Conservation (phyloP, 169 alveolate genomes). For the Plasmodium berghei region DNA sequence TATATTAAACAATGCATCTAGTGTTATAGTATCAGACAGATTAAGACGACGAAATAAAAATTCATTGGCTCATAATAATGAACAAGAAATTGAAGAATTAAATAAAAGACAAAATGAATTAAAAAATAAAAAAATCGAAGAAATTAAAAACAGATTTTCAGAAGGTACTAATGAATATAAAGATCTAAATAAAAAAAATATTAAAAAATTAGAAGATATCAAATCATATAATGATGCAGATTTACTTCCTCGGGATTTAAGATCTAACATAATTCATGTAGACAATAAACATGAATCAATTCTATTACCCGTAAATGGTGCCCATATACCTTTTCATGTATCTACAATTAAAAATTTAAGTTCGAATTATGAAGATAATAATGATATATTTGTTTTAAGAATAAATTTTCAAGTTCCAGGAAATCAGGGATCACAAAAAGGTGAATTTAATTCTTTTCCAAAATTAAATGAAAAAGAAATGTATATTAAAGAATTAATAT, state of each 20-base stretch:
- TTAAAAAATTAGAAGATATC: constrained; percentile 89
- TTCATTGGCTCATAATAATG: constrained; percentile 80
- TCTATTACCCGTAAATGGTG: constrained; percentile 91
- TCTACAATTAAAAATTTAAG: constrained; percentile 93
- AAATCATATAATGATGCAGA: constrained; percentile 87
- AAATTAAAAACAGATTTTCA: constrained; percentile 87
- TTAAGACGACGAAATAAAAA: constrained; percentile 81
- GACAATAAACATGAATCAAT: constrained; percentile 90
- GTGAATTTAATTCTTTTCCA: constrained; percentile 88
- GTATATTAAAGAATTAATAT: constrained; percentile 94
- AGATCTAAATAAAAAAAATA: constrained; percentile 84
- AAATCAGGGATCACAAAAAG: constrained; percentile 88
- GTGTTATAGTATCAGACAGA: constrained; percentile 84
- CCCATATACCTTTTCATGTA: constrained; percentile 93
- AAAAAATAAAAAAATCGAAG: constrained; percentile 88
- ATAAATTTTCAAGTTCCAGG: constrained; percentile 95
- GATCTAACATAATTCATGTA: constrained; percentile 88
- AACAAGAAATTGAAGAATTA: constrained; percentile 80
- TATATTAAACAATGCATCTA: constrained; percentile 83
- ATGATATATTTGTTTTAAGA: constrained; percentile 89
- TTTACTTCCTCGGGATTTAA: constrained; percentile 89
- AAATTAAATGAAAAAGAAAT: constrained; percentile 86
- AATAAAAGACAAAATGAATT: constrained; percentile 88
- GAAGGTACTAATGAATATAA: constrained; percentile 86
- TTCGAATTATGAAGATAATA: constrained; percentile 91